Evolutionary conservation across 2,329 filamentous ascomycete species (phyloP).

Genomic region (Leptographium flavum): DNA sequence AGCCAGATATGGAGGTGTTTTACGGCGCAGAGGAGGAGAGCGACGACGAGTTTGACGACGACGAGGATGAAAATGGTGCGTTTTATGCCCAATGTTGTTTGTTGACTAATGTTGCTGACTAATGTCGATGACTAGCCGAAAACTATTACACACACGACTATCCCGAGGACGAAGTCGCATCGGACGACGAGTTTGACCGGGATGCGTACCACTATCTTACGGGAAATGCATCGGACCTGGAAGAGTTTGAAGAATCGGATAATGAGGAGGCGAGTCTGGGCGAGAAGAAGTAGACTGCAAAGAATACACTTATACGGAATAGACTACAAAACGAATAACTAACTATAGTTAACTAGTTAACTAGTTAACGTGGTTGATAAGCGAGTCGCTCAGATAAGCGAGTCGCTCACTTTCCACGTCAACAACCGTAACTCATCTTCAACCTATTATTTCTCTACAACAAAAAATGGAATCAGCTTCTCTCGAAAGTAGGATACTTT

Average conservation of each 20-base stretch:
- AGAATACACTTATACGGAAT: too few species aligned
- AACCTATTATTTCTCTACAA: too few species aligned
- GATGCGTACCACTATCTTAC: constrained; percentile 41
- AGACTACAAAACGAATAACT: too few species aligned
- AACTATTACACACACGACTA: constrained; percentile 71
- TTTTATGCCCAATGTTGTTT: background rate
- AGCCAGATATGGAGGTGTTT: constrained; percentile 46
- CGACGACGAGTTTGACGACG: constrained; percentile 44
- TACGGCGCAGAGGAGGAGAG: constrained; percentile 48
- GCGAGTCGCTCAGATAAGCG: too few species aligned
- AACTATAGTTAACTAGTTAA: too few species aligned
- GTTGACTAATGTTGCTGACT: background rate
- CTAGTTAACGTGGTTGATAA: too few species aligned
- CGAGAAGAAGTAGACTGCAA: too few species aligned
- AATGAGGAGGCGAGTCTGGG: background rate
- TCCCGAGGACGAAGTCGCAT: constrained; percentile 63
- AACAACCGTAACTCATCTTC: too few species aligned
- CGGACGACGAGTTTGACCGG: constrained; percentile 49
- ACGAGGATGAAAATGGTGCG: constrained; percentile 52
- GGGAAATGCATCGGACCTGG: constrained; percentile 37
- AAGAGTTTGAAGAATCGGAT: constrained; percentile 21
- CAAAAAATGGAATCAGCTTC: too few species aligned
- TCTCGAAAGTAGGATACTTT: too few species aligned
- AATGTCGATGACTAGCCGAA: constrained; percentile 37
- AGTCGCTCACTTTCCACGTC: too few species aligned